A percentile compares a stretch with the other conserved stretches of the same genome.
phyloP scores from a whole-genome alignment of 441 rosid species.

The Jatropha podagrica region DNA sequence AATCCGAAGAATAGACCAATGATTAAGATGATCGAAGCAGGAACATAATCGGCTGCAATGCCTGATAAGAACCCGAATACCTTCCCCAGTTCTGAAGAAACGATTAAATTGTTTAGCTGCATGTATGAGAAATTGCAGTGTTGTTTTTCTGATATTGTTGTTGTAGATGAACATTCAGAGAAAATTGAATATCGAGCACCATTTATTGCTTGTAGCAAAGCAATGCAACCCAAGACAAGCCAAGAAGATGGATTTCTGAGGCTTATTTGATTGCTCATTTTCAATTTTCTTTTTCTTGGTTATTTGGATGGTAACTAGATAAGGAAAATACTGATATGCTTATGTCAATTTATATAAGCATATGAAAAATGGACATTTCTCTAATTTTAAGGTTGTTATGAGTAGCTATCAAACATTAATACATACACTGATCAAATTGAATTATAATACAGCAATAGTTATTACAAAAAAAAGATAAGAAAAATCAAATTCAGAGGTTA shows the following conservation, averaged over 20 bases:
- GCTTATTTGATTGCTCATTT: conserved; percentile 15
- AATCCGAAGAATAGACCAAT: conserved; percentile 29
- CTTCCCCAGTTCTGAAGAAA: conserved; percentile 38
- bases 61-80: conserved; percentile 26
- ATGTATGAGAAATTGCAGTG: conserved; percentile 25
- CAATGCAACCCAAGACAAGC: conserved; percentile 27
- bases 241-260: conserved; percentile 20
- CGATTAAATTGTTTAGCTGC: conserved; percentile 30
- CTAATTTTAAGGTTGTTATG: conserved; percentile 7
- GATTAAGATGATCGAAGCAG: conserved; percentile 27
- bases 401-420: conserved; percentile 16
- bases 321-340: background rate
- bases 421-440: background rate
- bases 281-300: background rate
- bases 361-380: background rate
- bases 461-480: background rate
- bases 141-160: background rate
- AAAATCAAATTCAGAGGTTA: background rate
- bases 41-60: conserved; percentile 25
- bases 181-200: conserved; percentile 18
- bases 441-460: background rate
- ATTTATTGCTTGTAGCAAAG: conserved; percentile 27
- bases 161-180: background rate
- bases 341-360: conserved; percentile 18
- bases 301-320: conserved; percentile 16